Percentiles rank a stretch among this genome's conserved stretches.
phyloP scores from a whole-genome alignment of 2,329 filamentous ascomycete species.

The Nigrospora osmanthi region DNA sequence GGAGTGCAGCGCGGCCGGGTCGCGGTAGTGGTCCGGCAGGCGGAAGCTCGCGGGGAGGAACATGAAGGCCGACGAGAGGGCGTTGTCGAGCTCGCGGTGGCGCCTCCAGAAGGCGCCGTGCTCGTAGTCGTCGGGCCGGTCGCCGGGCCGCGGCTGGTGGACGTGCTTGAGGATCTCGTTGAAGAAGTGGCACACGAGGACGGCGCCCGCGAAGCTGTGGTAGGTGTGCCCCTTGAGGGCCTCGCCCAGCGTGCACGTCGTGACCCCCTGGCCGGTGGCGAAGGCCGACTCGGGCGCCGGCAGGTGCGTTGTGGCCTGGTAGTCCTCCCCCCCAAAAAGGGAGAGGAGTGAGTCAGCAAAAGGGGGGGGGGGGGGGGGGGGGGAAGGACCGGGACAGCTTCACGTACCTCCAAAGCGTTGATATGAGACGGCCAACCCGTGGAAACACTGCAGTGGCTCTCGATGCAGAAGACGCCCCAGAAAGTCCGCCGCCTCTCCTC shows the following conservation, averaged over 20 bases:
- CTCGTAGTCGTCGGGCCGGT: constrained; percentile 65
- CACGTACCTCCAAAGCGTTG: constrained; percentile 57
- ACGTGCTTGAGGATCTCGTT: constrained; percentile 76
- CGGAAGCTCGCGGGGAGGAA: constrained; percentile 1
- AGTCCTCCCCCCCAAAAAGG: not conserved
- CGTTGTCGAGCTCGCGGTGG: constrained; percentile 75
- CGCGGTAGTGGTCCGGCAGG: not conserved
- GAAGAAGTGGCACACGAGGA: constrained; percentile 71
- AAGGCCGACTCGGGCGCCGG: constrained; percentile 75
- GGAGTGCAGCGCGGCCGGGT: constrained; percentile 51
- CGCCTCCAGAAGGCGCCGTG: constrained; percentile 79
- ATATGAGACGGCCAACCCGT: constrained; percentile 86
- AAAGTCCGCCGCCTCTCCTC: constrained; percentile 80
- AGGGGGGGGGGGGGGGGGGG: not conserved
- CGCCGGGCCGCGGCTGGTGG: constrained; percentile 59
- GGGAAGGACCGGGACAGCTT: not conserved
- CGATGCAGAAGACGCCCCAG: constrained; percentile 76
- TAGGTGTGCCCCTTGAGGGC: constrained; percentile 56
- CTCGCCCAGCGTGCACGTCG: constrained; percentile 55
- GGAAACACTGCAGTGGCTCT: constrained; percentile 79
- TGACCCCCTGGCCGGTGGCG: constrained; percentile 53
- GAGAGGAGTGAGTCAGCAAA: constrained; percentile 5
- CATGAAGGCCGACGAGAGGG: constrained; percentile 62
- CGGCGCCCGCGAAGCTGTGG: constrained; percentile 63
- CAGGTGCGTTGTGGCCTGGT: constrained; percentile 67